Evolutionary conservation across 176 grass and related monocot genomes (phyloP).

Genomic region (Juncus inflexus): DNA sequence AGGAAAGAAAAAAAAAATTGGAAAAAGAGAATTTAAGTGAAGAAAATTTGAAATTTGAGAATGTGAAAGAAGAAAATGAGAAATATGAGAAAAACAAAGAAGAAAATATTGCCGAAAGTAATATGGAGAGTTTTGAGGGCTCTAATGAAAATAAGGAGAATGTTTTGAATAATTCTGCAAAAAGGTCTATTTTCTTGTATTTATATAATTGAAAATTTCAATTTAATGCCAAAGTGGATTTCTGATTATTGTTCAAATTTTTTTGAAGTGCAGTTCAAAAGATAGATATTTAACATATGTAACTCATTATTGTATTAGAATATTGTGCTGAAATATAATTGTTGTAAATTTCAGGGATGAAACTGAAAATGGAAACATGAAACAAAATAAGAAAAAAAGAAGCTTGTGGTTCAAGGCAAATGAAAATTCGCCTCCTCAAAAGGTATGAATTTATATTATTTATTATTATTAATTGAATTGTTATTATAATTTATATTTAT

Average conservation of each 20-base stretch:
- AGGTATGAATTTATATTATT: conserved; percentile 37
- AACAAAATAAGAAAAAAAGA: conserved; percentile 26
- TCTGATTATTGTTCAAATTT: too few relatives aligned
- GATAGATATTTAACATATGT: too few relatives aligned
- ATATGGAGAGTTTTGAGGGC: conserved; percentile 20
- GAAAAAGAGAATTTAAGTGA: too few relatives aligned
- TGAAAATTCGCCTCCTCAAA: conserved; percentile 45
- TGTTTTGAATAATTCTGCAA: conserved; percentile 10
- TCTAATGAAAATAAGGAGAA: conserved; percentile 72
- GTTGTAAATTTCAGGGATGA: conserved; percentile 14
- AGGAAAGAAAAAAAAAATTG: too few relatives aligned
- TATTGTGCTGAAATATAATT: background rate
- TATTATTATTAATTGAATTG: background rate
- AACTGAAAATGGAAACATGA: conserved; percentile 15
- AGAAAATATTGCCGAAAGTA: conserved; percentile 14
- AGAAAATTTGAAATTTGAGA: conserved; percentile 13
- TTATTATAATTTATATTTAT: background rate
- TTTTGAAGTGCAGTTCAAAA: too few relatives aligned
- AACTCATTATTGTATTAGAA: too few relatives aligned
- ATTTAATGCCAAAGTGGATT: too few relatives aligned
- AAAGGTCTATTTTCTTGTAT: conserved; percentile 20
- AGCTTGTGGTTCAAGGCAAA: conserved; percentile 26
- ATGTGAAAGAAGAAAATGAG: background rate
- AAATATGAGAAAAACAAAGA: conserved; percentile 14
- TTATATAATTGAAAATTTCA: too few relatives aligned